Evolutionary conservation across 2,329 filamentous ascomycete genomes (phyloP).

Genomic region (Colletotrichum karsti): DNA sequence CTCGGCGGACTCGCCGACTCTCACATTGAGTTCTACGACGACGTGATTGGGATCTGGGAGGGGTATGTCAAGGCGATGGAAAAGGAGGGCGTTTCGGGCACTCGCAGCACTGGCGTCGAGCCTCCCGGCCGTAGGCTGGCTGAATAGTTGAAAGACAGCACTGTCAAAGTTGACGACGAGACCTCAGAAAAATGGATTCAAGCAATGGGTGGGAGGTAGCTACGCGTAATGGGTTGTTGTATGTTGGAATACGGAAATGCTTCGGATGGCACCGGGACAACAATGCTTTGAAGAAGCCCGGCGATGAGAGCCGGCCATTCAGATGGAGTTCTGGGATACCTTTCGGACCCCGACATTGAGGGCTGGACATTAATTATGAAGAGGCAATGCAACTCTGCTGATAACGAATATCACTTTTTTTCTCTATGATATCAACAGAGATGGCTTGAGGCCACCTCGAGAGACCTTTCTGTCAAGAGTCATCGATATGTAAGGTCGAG

Average conservation of each 20-base stretch:
- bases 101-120: slow-evolving; percentile 19
- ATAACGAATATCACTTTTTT: not conserved
- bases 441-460: too few relatives aligned
- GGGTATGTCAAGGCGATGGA: slow-evolving; percentile 90
- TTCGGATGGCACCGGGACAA: not conserved
- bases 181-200: too few relatives aligned
- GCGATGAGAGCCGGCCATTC: not conserved
- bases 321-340: not conserved
- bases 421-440: not conserved
- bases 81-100: slow-evolving; percentile 57
- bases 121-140: slow-evolving; percentile 24
- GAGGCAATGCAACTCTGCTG: not conserved
- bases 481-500: too few relatives aligned
- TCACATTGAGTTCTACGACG: slow-evolving; percentile 87
- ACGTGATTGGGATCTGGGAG: slow-evolving; percentile 86
- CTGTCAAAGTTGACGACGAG: too few relatives aligned
- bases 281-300: not conserved
- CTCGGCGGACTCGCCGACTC: slow-evolving; percentile 84
- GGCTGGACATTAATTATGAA: slow-evolving; percentile 10
- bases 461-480: too few relatives aligned
- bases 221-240: not conserved
- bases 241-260: slow-evolving; percentile 2
- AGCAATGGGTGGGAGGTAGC: too few relatives aligned
- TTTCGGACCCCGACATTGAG: not conserved
- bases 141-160: too few relatives aligned